phyloP scores from a whole-genome alignment of 305 asterid species.

The Solanum aculeatissimum region DNA sequence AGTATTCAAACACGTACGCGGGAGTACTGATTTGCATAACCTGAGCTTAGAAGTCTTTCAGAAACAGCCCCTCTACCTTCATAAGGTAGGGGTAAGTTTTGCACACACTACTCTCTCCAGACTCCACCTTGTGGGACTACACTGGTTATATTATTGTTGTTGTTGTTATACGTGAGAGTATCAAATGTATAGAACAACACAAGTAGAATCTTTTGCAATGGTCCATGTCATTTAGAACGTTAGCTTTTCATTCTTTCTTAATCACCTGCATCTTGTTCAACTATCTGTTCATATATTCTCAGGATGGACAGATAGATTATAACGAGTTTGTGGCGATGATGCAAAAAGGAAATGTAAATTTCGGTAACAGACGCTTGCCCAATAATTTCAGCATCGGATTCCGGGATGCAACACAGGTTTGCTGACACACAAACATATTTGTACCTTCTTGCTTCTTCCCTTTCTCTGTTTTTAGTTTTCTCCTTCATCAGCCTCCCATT shows the following conservation, averaged over 20 bases:
- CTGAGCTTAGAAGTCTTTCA: background rate
- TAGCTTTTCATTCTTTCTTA: background rate
- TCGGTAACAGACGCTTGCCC: conserved; percentile 27
- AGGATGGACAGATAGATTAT: conserved; percentile 47
- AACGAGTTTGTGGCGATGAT: conserved; percentile 53
- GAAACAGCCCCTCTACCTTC: background rate
- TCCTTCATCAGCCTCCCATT: background rate
- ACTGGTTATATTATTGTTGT: background rate
- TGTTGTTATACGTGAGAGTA: background rate
- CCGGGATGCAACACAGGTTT: conserved; percentile 35
- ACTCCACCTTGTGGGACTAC: background rate
- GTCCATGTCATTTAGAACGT: background rate
- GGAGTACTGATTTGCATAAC: background rate
- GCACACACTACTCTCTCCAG: background rate
- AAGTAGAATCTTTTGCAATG: background rate
- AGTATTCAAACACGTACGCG: background rate
- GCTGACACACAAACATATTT: conserved; percentile 15
- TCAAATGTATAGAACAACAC: background rate
- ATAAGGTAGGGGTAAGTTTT: background rate
- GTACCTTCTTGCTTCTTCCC: background rate
- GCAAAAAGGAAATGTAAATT: conserved; percentile 34
- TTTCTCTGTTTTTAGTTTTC: background rate
- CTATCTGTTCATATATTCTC: background rate
- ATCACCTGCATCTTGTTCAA: background rate
- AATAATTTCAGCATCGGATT: conserved; percentile 27